A percentile compares a stretch with the other conserved stretches of the same genome.
Evolutionary conservation across 1,284 basidiomycete species (phyloP).

Genomic region (Polyporus tsugae): DNA sequence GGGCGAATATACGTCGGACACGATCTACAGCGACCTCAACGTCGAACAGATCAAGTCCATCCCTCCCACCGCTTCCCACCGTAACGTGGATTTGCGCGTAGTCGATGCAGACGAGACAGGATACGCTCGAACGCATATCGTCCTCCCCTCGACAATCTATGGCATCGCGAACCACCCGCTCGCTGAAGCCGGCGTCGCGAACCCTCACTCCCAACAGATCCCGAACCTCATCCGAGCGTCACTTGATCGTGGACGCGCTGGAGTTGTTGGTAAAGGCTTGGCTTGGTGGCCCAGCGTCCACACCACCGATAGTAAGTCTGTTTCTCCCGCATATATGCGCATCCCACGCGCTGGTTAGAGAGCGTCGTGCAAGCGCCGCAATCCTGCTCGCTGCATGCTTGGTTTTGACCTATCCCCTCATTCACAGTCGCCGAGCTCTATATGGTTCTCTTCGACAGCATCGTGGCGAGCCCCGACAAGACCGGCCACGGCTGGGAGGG

Average conservation of each 20-base stretch:
- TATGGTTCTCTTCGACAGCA: slow-evolving; percentile 28
- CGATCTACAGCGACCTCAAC: slow-evolving; percentile 48
- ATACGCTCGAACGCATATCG: slow-evolving; percentile 48
- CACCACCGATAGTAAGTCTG: slow-evolving; percentile 42
- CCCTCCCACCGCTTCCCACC: slow-evolving; percentile 43
- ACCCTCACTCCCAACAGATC: slow-evolving; percentile 48
- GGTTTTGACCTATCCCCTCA: not conserved
- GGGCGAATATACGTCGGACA: slow-evolving; percentile 42
- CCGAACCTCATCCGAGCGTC: slow-evolving; percentile 44
- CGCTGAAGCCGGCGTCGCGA: slow-evolving; percentile 47
- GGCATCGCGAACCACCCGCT: slow-evolving; percentile 47
- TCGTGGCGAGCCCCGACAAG: slow-evolving; percentile 21
- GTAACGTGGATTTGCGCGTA: slow-evolving; percentile 43
- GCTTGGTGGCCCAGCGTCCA: slow-evolving; percentile 43
- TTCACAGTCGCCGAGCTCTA: slow-evolving; percentile 34
- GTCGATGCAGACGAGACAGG: slow-evolving; percentile 47
- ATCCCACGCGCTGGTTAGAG: not conserved
- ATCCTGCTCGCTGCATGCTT: not conserved
- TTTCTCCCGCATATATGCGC: not conserved
- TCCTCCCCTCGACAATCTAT: slow-evolving; percentile 52
- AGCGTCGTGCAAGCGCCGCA: not conserved
- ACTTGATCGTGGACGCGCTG: slow-evolving; percentile 44
- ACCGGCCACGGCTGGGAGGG: slow-evolving; percentile 49
- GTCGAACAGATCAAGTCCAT: slow-evolving; percentile 45
- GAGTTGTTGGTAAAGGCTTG: slow-evolving; percentile 43